Percentiles rank a stretch among this genome's conserved stretches.
Conservation (phyloP, 1,284 basidiomycete genomes). For the Tilletia caries region DNA sequence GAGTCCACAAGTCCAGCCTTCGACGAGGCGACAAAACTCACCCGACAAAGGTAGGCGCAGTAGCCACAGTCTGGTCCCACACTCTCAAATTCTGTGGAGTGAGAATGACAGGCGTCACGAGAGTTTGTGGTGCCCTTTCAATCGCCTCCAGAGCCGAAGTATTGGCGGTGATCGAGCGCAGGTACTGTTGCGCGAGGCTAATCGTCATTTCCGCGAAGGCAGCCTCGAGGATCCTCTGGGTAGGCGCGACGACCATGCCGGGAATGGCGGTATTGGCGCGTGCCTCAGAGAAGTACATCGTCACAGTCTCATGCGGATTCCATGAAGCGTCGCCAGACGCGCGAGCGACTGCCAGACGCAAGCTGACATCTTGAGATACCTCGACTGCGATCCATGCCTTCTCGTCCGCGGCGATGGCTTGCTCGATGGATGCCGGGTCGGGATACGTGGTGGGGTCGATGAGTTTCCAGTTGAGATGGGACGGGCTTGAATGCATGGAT, state of each 20-base stretch:
- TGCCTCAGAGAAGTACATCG: conserved; percentile 32
- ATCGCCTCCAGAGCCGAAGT: conserved; percentile 58
- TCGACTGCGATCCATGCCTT: conserved; percentile 27
- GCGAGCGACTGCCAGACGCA: conserved; percentile 30
- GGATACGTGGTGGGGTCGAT: conserved; percentile 29
- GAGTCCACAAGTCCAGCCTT: no score
- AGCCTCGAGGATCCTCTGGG: conserved; percentile 20
- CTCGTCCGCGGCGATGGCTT: conserved; percentile 30
- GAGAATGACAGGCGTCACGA: conserved; percentile 61
- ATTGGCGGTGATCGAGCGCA: conserved; percentile 44
- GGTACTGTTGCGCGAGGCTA: conserved; percentile 26
- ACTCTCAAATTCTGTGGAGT: conserved; percentile 64
- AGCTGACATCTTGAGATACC: conserved; percentile 31
- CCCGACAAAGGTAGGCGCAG: conserved; percentile 68
- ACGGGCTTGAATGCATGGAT: conserved; percentile 24
- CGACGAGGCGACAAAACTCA: no score
- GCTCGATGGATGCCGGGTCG: conserved; percentile 21
- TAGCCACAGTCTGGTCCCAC: conserved; percentile 68
- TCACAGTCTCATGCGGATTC: conserved; percentile 31
- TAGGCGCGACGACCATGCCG: conserved; percentile 27
- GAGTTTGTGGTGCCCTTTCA: conserved; percentile 62
- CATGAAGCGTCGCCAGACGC: conserved; percentile 35
- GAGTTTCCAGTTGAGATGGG: conserved; percentile 36
- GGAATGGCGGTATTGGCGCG: conserved; percentile 36
- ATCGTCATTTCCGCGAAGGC: conserved; percentile 23